A percentile compares a stretch with the other conserved stretches of the same genome.
Conservation (phyloP, 441 rosid genomes). For the Capsella rubella region DNA sequence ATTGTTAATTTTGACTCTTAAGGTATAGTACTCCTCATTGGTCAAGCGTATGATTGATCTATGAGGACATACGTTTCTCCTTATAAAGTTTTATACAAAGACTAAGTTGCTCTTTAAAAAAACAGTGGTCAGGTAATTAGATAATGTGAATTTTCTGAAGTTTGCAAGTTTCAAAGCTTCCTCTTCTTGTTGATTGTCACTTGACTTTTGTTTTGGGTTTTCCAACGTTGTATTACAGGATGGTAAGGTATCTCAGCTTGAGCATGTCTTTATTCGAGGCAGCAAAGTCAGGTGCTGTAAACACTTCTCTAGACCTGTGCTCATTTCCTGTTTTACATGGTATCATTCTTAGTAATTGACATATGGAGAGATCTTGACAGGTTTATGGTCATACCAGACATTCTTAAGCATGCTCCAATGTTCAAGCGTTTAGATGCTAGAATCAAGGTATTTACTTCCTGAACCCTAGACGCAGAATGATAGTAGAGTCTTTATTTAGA, state of each 20-base stretch:
- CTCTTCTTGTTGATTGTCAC: neutral
- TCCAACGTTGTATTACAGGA: constrained; percentile 56
- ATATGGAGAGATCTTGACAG: constrained; percentile 48
- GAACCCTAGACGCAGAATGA: constrained; percentile 14
- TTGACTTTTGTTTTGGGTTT: constrained; percentile 14
- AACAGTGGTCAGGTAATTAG: neutral
- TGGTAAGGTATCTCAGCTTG: constrained; percentile 97
- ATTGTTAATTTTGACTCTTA: neutral
- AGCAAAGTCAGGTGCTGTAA: constrained; percentile 91
- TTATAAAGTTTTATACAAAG: neutral
- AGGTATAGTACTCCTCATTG: neutral
- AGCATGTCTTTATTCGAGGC: constrained; percentile 96
- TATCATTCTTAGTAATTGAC: constrained; percentile 26
- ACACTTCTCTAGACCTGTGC: constrained; percentile 22
- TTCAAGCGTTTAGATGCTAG: constrained; percentile 97
- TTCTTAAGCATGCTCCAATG: constrained; percentile 99
- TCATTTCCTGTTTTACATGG: neutral
- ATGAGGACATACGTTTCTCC: neutral
- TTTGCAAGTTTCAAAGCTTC: neutral
- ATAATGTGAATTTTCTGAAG: neutral
- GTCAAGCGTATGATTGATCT: neutral
- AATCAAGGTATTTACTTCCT: constrained; percentile 66
- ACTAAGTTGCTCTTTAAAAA: neutral
- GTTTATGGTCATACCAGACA: constrained; percentile 99
- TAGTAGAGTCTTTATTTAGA: constrained; percentile 11